A percentile compares a stretch with the other conserved stretches of the same genome.
phyloP scores from a whole-genome alignment of 2,329 filamentous ascomycete genomes.

The Ascosphaera apis region DNA sequence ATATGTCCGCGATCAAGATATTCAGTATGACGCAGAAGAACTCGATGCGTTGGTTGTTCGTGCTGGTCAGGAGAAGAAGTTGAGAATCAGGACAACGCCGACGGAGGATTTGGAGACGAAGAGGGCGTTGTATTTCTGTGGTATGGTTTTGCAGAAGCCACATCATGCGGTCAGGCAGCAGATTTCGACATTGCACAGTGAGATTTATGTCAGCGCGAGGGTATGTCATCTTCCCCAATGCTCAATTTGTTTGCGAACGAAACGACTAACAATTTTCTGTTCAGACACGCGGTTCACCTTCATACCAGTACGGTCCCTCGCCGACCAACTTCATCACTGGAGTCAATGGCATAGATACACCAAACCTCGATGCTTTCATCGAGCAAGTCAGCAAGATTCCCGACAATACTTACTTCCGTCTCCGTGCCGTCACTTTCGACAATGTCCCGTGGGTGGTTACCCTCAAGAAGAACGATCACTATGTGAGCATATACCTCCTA shows the following conservation, averaged over 20 bases:
- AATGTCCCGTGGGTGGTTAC: slow-evolving; percentile 98
- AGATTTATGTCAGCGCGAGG: slow-evolving; percentile 83
- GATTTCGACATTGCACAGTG: slow-evolving; percentile 86
- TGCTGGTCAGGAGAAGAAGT: slow-evolving; percentile 52
- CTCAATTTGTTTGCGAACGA: background rate
- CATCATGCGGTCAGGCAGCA: slow-evolving; percentile 95
- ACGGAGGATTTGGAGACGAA: slow-evolving; percentile 84
- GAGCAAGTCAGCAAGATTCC: slow-evolving; percentile 65
- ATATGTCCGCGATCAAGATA: slow-evolving; percentile 71
- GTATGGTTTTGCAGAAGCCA: slow-evolving; percentile 74
- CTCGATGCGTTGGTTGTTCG: slow-evolving; percentile 74
- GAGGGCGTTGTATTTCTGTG: slow-evolving; percentile 81
- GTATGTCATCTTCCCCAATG: slow-evolving; percentile 10
- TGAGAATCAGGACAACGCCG: slow-evolving; percentile 63
- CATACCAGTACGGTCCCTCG: slow-evolving; percentile 76
- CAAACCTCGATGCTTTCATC: slow-evolving; percentile 60
- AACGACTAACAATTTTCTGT: background rate
- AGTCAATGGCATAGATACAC: slow-evolving; percentile 72
- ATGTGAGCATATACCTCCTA: slow-evolving; percentile 23
- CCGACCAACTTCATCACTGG: slow-evolving; percentile 96
- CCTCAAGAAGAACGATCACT: slow-evolving; percentile 99
- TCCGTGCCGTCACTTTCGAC: slow-evolving; percentile 95
- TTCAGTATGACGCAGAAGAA: slow-evolving; percentile 78
- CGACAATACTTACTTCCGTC: slow-evolving; percentile 92
- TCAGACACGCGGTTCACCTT: slow-evolving; percentile 51